These are phyloP conservation scores for Thalassiosira gravida DNA, from an alignment of 352 stramenopile genomes.

Conservation along the genomic window DNA sequence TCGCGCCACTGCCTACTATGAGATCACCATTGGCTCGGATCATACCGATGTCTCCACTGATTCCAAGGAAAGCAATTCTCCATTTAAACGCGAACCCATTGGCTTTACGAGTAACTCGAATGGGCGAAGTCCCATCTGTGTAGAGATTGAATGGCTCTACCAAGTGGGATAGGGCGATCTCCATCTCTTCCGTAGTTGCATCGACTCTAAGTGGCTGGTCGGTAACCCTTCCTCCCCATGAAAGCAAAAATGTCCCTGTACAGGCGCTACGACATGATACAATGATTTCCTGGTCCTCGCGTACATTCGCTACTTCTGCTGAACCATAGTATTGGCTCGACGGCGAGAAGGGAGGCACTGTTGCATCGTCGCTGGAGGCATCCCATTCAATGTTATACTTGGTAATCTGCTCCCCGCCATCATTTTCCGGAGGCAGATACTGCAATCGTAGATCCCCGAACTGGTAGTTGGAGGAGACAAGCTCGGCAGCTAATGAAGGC, in stretches of 20 bases:
- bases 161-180: conserved; percentile 43
- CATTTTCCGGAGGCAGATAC: conserved; percentile 83
- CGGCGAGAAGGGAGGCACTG: conserved; percentile 84
- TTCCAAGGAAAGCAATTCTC: conserved; percentile 91
- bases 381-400: conserved; percentile 96
- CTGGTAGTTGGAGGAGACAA: conserved; percentile 60
- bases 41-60: conserved; percentile 88
- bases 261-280: conserved; percentile 78
- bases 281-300: conserved; percentile 91
- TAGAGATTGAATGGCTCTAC: conserved; percentile 43
- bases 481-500: conserved; percentile 39
- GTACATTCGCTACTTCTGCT: conserved; percentile 88
- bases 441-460: conserved; percentile 56
- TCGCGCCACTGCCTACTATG: conserved; percentile 89
- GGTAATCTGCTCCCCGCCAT: conserved; percentile 91
- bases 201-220: conserved; percentile 45
- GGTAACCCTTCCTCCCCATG: conserved; percentile 87
- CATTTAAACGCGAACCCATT: conserved; percentile 90
- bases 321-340: conserved; percentile 88
- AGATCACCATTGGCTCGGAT: conserved; percentile 88
- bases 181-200: conserved; percentile 42
- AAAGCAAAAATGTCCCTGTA: conserved; percentile 90
- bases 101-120: conserved; percentile 61
- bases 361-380: conserved; percentile 39
- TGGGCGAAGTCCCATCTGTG: conserved; percentile 29